phyloP scores from a whole-genome alignment of 78 protist species.

The Dictyostelium brefeldianum region DNA sequence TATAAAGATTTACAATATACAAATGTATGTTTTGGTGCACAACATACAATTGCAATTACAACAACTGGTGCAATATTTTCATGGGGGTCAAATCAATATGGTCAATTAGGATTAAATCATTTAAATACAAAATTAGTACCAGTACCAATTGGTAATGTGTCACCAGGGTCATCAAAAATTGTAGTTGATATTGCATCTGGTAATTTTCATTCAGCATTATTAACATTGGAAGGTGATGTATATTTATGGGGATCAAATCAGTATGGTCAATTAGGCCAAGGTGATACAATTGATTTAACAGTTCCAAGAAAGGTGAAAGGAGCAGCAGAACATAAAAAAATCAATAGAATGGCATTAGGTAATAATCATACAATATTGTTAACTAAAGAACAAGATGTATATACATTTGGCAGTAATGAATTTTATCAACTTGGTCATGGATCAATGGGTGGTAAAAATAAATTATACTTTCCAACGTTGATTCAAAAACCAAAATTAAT shows the following conservation, averaged over 20 bases:
- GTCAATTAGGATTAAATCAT: slow-evolving; percentile 66
- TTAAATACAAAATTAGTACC: slow-evolving; percentile 45
- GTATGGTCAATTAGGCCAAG: slow-evolving; percentile 73
- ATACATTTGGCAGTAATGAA: slow-evolving; percentile 25
- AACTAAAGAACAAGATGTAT: slow-evolving; percentile 10
- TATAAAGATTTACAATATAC: slow-evolving; percentile 22
- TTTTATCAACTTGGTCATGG: slow-evolving; percentile 28
- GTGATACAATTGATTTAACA: slow-evolving; percentile 8
- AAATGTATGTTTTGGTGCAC: slow-evolving; percentile 40
- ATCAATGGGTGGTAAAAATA: background rate
- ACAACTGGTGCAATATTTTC: slow-evolving; percentile 32
- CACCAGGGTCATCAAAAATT: background rate
- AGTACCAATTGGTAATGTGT: background rate
- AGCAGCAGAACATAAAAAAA: slow-evolving; percentile 1
- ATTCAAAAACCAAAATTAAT: slow-evolving; percentile 35
- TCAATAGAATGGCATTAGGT: slow-evolving; percentile 40
- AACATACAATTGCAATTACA: slow-evolving; percentile 58
- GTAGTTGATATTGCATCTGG: slow-evolving; percentile 40
- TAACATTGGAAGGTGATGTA: slow-evolving; percentile 45
- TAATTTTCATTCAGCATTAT: slow-evolving; percentile 27
- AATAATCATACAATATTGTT: slow-evolving; percentile 9
- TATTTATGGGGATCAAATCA: slow-evolving; percentile 56
- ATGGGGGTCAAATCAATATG: slow-evolving; percentile 57
- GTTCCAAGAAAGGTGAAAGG: slow-evolving; percentile 38
- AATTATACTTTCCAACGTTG: slow-evolving; percentile 24